These are phyloP conservation scores for Neofusicoccum sp. DNA, from an alignment of 2,329 filamentous ascomycete species.

Conservation along the genomic window DNA sequence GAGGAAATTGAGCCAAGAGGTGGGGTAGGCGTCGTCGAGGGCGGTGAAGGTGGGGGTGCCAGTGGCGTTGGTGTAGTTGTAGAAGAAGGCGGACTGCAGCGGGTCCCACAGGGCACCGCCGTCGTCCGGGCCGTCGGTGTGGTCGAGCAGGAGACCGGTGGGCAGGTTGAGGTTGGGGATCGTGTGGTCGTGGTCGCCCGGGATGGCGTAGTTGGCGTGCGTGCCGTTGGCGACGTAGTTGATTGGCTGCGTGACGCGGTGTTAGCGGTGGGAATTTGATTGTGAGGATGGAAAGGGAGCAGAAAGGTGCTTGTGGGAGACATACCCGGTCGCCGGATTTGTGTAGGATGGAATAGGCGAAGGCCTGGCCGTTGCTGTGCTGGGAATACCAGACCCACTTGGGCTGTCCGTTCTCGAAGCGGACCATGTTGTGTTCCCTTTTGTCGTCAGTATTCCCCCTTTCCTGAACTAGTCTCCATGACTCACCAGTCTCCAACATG, in stretches of 20 bases:
- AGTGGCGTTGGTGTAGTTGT: conserved; percentile 46
- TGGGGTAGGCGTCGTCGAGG: conserved; percentile 48
- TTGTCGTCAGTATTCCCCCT: not conserved
- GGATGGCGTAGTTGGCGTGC: conserved; percentile 63
- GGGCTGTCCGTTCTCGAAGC: conserved; percentile 58
- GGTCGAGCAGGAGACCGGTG: conserved; percentile 46
- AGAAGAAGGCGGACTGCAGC: conserved; percentile 54
- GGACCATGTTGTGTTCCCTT: conserved; percentile 66
- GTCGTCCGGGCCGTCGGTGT: conserved; percentile 58
- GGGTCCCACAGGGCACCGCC: conserved; percentile 62
- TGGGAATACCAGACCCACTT: conserved; percentile 62
- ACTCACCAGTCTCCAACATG: conserved; percentile 62
- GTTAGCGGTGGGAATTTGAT: not conserved
- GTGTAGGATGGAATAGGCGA: conserved; percentile 56
- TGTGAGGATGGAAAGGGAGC: not conserved
- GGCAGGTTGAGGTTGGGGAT: conserved; percentile 62
- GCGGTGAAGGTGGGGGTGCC: conserved; percentile 44
- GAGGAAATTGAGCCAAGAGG: conserved; percentile 55
- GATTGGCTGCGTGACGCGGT: conserved; percentile 42
- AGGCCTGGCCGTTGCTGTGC: conserved; percentile 62
- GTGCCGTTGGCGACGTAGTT: conserved; percentile 60
- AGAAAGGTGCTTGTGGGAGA: not conserved
- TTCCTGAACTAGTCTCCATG: not conserved
- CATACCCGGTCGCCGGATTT: conserved; percentile 49
- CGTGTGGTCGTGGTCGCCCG: conserved; percentile 61